These are phyloP conservation scores for Phaeoacremonium minimum DNA, from an alignment of 2,329 filamentous ascomycete genomes.

Conservation along the genomic window DNA sequence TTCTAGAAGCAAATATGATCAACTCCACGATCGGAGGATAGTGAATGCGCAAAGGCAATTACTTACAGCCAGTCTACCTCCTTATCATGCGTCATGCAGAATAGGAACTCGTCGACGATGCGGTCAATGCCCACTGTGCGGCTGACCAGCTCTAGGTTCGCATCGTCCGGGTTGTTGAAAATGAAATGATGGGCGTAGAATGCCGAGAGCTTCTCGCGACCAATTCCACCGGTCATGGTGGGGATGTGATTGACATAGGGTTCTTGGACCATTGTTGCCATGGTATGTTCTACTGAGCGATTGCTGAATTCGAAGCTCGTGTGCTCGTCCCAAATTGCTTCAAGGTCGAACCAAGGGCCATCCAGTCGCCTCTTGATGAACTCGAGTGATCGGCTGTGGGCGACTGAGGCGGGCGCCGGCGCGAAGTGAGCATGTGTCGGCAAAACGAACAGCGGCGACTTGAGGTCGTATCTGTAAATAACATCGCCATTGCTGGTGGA, in stretches of 20 bases:
- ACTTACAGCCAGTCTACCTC: slow-evolving; percentile 68
- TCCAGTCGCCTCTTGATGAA: slow-evolving; percentile 60
- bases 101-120: slow-evolving; percentile 68
- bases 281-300: slow-evolving; percentile 65
- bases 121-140: slow-evolving; percentile 69
- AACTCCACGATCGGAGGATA: background rate
- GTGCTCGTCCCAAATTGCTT: slow-evolving; percentile 77
- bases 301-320: slow-evolving; percentile 67
- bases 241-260: slow-evolving; percentile 37
- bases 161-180: slow-evolving; percentile 66
- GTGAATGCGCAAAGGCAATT: slow-evolving; percentile 10
- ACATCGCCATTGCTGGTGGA: slow-evolving; percentile 5
- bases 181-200: slow-evolving; percentile 76
- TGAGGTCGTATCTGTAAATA: slow-evolving; percentile 34
- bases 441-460: slow-evolving; percentile 35
- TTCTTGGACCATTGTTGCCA: slow-evolving; percentile 77
- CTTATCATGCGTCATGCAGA: slow-evolving; percentile 57
- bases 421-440: slow-evolving; percentile 48
- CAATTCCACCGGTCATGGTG: slow-evolving; percentile 63
- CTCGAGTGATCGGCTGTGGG: slow-evolving; percentile 61
- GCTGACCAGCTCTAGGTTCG: slow-evolving; percentile 63
- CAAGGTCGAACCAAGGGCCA: slow-evolving; percentile 69
- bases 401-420: slow-evolving; percentile 49
- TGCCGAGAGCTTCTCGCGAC: slow-evolving; percentile 53
- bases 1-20: slow-evolving; percentile 12